These are phyloP conservation scores for Suhomyces maxii DNA, from an alignment of 1,139 yeast genomes.

Conservation along the genomic window DNA sequence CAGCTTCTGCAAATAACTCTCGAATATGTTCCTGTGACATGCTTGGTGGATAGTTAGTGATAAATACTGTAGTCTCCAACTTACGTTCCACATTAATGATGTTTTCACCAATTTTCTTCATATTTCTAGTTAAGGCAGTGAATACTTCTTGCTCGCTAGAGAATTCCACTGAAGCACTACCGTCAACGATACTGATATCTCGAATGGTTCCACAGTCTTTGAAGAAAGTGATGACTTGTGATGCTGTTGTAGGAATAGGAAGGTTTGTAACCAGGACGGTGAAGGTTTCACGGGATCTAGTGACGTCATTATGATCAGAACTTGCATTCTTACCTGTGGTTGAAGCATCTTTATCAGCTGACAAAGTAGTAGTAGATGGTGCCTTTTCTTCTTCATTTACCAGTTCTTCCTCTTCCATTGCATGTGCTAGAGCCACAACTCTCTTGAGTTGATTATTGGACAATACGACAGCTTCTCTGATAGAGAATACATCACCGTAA, in stretches of 20 bases:
- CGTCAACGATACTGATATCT: constrained; percentile 33
- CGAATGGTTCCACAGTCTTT: constrained; percentile 56
- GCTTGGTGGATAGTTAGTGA: constrained; percentile 70
- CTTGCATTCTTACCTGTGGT: background rate
- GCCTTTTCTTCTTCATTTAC: background rate
- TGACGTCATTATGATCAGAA: background rate
- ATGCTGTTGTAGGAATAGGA: constrained; percentile 29
- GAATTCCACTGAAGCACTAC: constrained; percentile 57
- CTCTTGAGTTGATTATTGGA: constrained; percentile 8
- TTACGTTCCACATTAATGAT: constrained; percentile 50
- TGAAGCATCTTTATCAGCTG: background rate
- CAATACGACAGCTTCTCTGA: constrained; percentile 7
- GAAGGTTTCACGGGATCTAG: constrained; percentile 58
- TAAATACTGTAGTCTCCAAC: constrained; percentile 56
- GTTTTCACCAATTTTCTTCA: constrained; percentile 44
- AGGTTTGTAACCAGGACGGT: constrained; percentile 50
- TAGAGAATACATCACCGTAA: constrained; percentile 25
- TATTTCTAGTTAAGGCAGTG: constrained; percentile 61
- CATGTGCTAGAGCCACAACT: constrained; percentile 1
- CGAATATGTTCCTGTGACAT: constrained; percentile 42
- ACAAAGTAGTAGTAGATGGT: background rate
- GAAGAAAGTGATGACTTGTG: constrained; percentile 45
- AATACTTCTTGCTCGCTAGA: constrained; percentile 47
- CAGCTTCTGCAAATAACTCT: constrained; percentile 44
- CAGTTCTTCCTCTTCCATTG: background rate